A percentile compares a stretch with the other conserved stretches of the same genome.
Evolutionary conservation across 1,284 basidiomycete species (phyloP).

Genomic region (Puccinia hordei): DNA sequence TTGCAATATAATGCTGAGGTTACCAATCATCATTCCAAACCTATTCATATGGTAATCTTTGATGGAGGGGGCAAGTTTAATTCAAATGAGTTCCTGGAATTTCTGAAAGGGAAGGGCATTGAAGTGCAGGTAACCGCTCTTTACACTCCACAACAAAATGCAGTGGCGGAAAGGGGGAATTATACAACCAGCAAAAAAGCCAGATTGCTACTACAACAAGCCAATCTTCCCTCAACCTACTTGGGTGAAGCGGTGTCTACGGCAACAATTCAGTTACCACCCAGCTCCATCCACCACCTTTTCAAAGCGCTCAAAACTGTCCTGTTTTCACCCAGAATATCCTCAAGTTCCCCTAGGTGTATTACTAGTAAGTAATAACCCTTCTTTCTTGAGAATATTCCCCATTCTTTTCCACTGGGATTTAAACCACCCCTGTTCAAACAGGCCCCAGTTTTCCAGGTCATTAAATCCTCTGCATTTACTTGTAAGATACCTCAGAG

Average conservation of each 20-base stretch:
- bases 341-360: too few species aligned
- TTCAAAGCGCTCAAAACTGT: too few species aligned
- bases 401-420: too few species aligned
- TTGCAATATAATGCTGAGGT: neutral
- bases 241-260: constrained; percentile 40
- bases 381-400: too few species aligned
- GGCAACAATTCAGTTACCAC: too few species aligned
- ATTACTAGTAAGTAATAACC: too few species aligned
- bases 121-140: neutral
- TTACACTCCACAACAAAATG: constrained; percentile 22
- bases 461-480: too few species aligned
- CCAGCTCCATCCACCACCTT: too few species aligned
- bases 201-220: neutral
- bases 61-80: constrained; percentile 18
- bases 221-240: neutral
- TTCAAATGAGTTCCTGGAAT: neutral
- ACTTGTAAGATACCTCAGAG: too few species aligned
- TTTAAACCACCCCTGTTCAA: too few species aligned
- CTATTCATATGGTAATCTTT: neutral
- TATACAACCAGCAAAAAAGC: neutral
- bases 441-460: too few species aligned
- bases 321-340: too few species aligned
- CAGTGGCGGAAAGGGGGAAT: constrained; percentile 4
- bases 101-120: neutral
- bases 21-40: neutral